Base-by-base conservation (phyloP, 2,329 filamentous ascomycete genomes). In the Pestalotiopsis sp. region DNA sequence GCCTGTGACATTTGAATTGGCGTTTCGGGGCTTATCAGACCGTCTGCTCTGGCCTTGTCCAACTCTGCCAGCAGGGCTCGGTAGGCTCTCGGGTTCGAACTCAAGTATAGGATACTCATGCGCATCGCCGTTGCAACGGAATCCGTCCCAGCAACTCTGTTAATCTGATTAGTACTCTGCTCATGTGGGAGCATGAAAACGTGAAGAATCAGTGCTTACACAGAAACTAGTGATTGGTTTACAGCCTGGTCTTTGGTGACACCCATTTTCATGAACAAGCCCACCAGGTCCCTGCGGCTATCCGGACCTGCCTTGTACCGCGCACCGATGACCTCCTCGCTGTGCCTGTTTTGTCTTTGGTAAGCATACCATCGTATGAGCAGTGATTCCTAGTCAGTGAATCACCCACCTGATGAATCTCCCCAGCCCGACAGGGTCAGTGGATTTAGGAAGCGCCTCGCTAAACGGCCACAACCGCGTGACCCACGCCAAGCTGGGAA, bases 251-350 rank as follows among this genome's bases (percentile, higher is more conserved):
- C 45, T 6, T 56, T 64, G 9, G 20, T 64, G 17, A 56, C 62
- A 17, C 62, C 39, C 45, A 27, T 49, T 23, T 64, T 49, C 62
- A 64, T 49, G n/a, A 64, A 64, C 62, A 64, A 3, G 12, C 62
- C 62, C 5, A 64, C 45, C 39, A 64, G 13, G 38, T 49, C 62
- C 12, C 23, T 49, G 2, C 62, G 59, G n/a, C 36, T 14, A 20
- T 64, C 62, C 1, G 62, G n/a, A 27, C 38, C 62, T 27, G 20
- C 38, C 39, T 52, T 17, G 11, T 64, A 64, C 13, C 38, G 23
- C 49, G n/a, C 62, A 7, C 62, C 45, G 12, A 64, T 27, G 6
- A 64, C 23, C 13, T 64, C 41, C 14, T 64, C 27, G 13, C 62
- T 56, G 13, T 64, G 38, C 7, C 45, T 25, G 2, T 14, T 59